Base-by-base conservation (phyloP, 768 basidiomycete genomes). In the Neoboletus subvelutipes region DNA sequence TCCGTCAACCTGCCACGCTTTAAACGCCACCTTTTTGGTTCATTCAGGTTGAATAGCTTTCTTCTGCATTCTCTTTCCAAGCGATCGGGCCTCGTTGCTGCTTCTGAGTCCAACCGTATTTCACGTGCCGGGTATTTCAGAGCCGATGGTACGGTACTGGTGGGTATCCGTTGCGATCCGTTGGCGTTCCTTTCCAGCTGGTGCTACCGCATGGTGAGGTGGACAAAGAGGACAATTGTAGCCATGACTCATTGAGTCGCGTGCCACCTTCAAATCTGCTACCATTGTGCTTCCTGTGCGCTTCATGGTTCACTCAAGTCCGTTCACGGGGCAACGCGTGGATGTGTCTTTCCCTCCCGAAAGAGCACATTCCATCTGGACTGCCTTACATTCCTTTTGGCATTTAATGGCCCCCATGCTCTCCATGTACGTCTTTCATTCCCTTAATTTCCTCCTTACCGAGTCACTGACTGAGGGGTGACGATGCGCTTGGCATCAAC, bases 401-500 rank as follows among this genome's bases (percentile, higher is more conserved):
- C 48, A 62, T 67, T 60, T 67, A 68, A 69, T 56, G 37, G 26
- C 22, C 47, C 42, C 5, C 52, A 50, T 17, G 28, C 31, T 31
- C 28, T 12, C 34, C 34, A n/a, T 26, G 55, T 58, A 37, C n/a
- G 59, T 43, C 15, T 20, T 48, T 36, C 58, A 47, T 51, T 41
- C 60, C 47, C 43, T 54, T 36, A 1, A 45, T 52, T 36, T 45
- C n/a, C 31, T 43, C 26, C 51, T 51, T 46, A 17, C 51, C 4
- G 39, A 52, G 18, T 12, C 29, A 24, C 37, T 46, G 37, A 52
- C 51, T 13, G 40, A 54, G 13, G 6, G 13, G 26, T 36, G 13
- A 56, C 59, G 36, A 61, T 68, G 63, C 58, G 55, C 41, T 39
- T 68, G 64, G 59, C 59, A 39, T 55, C 51, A 28, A 55, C 22